These are phyloP conservation scores for Trypanosoma boissoni DNA, from an alignment of 208 protist genomes.

Conservation along the genomic window DNA sequence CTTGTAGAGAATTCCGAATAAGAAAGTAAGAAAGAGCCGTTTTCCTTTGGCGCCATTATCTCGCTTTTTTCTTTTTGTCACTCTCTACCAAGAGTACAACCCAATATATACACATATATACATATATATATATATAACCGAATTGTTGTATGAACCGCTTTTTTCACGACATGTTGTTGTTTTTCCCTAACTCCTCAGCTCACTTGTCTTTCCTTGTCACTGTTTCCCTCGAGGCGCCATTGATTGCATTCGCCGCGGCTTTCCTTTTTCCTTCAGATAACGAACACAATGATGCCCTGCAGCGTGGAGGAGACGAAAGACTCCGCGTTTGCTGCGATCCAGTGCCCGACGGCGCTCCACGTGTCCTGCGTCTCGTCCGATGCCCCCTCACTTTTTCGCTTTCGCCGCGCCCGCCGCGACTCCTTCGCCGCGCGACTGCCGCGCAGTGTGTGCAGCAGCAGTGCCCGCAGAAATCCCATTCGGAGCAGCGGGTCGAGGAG, in stretches of 20 bases:
- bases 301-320: slow-evolving; percentile 10
- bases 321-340: slow-evolving; percentile 9
- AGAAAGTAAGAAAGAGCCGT: too few relatives aligned
- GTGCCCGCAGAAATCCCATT: slow-evolving; percentile 3
- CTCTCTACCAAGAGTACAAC: too few relatives aligned
- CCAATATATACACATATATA: slow-evolving; percentile 15
- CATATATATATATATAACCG: slow-evolving; percentile 1
- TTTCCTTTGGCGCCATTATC: too few relatives aligned
- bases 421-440: background rate
- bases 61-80: too few relatives aligned
- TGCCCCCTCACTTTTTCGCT: too few relatives aligned
- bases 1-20: too few relatives aligned
- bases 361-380: background rate
- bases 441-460: slow-evolving; percentile 2
- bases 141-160: background rate
- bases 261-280: slow-evolving; percentile 5
- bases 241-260: too few relatives aligned
- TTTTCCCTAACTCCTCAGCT: background rate
- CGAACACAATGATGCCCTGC: slow-evolving; percentile 23
- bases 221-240: too few relatives aligned
- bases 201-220: background rate
- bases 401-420: background rate
- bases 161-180: background rate
- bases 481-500: background rate
- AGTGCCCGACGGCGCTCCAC: slow-evolving; percentile 4